Base-by-base conservation (phyloP, 352 stramenopile species). In the Phytophthora sp. region DNA sequence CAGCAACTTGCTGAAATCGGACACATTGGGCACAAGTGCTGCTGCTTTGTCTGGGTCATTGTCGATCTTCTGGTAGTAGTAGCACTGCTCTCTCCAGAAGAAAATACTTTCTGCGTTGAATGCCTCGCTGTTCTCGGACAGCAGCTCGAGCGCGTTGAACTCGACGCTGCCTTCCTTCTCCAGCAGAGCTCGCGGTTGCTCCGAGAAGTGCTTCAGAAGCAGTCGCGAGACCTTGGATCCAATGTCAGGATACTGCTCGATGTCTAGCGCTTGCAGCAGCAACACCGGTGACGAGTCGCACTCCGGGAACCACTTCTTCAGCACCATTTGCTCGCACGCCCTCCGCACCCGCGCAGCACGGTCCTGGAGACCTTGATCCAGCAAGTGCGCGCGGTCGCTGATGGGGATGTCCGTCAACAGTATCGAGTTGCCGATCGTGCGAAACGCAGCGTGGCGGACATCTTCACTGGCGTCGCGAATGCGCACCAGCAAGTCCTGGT, bases 61-160 rank as follows among this genome's bases (percentile, higher is more conserved):
- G 35, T 89, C 74, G 10, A 89, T 74, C 18, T 79, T 76, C 42
- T 87, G 78, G 45, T 88, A 90, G 56, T 88, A 91, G 20, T 80
- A 64, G 52, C 85, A 94, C 52, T 94, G 83, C 54, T 94, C 82
- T 55, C 74, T 78, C 85, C 85, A 94, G 42, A 91, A 92, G 50
- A 92, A 94, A 5, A 90, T 74, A 21, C 74, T 86, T 28, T 86
- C 77, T 0, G 76, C 72, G 42, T 79, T 77, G 30, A 78, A 74
- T 0, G 58, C 66, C 3, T 79, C 77, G 41, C 65, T 74, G 50
- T 76, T 76, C 44, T 67, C 35, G 11, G 61, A 69, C 55, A 87
- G 31, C 17, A 88, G 66, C 27, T 81, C 72, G 32, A 83, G 56
- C 5, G 76, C 74, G 39, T 82, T 87, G 28, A 82, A 69, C 39